phyloP scores from a whole-genome alignment of 352 stramenopile genomes.

The Globisporangium uncinulatum region DNA sequence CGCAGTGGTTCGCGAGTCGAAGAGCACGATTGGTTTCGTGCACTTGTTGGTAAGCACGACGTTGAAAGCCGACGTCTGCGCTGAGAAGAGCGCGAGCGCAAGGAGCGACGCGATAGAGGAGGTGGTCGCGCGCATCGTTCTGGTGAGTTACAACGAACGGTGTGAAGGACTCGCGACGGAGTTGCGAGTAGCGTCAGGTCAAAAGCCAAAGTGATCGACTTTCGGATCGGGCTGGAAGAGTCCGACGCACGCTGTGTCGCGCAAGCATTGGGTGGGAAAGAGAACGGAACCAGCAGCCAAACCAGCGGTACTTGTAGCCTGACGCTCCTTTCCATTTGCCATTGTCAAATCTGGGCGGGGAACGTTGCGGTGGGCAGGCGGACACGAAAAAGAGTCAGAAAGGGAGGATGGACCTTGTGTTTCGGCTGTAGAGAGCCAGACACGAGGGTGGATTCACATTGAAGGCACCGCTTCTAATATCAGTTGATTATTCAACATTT shows the following conservation, averaged over 20 bases:
- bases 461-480: too few species aligned
- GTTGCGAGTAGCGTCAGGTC: neutral
- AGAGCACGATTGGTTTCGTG: constrained; percentile 34
- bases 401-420: neutral
- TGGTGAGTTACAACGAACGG: neutral
- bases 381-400: neutral
- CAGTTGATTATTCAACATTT: neutral
- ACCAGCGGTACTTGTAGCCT: neutral
- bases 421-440: neutral
- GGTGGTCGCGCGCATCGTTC: constrained; percentile 23
- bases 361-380: neutral
- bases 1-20: constrained; percentile 33
- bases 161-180: neutral
- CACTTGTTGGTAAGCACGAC: constrained; percentile 53
- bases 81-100: constrained; percentile 18
- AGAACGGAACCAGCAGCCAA: neutral
- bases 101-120: constrained; percentile 10
- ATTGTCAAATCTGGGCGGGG: neutral
- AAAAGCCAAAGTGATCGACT: constrained; percentile 4
- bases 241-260: too few species aligned
- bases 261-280: too few species aligned
- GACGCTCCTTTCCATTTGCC: neutral
- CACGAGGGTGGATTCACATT: neutral
- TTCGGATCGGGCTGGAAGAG: too few species aligned
- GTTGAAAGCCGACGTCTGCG: constrained; percentile 26